phyloP scores from a whole-genome alignment of 352 stramenopile genomes.

The Phytophthora megakarya region DNA sequence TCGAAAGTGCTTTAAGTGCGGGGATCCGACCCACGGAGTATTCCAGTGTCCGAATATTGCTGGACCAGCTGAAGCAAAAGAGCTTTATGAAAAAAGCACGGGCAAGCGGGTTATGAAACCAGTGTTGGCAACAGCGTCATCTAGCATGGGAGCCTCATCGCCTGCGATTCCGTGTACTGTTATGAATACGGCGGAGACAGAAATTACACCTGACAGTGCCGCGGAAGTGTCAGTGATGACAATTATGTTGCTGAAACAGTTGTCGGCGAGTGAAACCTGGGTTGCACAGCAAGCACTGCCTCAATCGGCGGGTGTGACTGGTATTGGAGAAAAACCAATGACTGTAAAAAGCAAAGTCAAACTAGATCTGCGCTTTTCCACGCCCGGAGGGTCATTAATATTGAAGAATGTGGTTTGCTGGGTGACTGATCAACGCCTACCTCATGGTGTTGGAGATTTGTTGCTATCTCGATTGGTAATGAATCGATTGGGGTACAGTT shows the following conservation, averaged over 20 bases:
- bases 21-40: constrained; percentile 6
- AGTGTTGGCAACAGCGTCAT: background rate
- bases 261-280: background rate
- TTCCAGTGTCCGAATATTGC: constrained; percentile 13
- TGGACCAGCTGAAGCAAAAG: constrained; percentile 7
- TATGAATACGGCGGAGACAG: constrained; percentile 5
- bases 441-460: constrained; percentile 10
- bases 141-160: background rate
- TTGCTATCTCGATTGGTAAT: constrained; percentile 14
- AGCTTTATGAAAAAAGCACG: constrained; percentile 4
- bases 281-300: background rate
- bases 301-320: background rate
- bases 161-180: constrained; percentile 12
- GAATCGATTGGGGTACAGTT: constrained; percentile 3
- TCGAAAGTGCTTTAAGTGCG: constrained; percentile 10
- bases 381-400: constrained; percentile 5
- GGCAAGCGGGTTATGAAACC: constrained; percentile 13
- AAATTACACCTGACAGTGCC: constrained; percentile 6
- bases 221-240: constrained; percentile 17
- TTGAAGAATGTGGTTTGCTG: constrained; percentile 18
- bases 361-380: constrained; percentile 19
- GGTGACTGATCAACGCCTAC: constrained; percentile 2
- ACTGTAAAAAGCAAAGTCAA: constrained; percentile 16
- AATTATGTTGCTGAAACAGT: constrained; percentile 10
- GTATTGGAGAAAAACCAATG: constrained; percentile 9